phyloP scores from a whole-genome alignment of 1,139 yeast species.

The Blastobotrys capitulatus region DNA sequence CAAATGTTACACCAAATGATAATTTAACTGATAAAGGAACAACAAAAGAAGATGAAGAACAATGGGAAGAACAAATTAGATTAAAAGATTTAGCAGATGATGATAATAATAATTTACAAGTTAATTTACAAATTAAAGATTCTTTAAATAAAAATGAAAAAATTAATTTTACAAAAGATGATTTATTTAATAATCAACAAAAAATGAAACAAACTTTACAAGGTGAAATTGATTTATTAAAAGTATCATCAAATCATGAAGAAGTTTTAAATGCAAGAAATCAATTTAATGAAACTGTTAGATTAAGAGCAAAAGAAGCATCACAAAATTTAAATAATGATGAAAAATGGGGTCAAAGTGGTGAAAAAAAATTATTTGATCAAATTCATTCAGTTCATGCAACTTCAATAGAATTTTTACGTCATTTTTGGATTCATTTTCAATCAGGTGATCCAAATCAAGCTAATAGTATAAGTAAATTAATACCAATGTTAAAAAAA shows the following conservation, averaged over 20 bases:
- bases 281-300: slow-evolving; percentile 21
- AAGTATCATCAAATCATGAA: slow-evolving; percentile 13
- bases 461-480: slow-evolving; percentile 41
- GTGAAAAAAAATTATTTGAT: slow-evolving; percentile 21
- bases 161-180: neutral
- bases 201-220: slow-evolving; percentile 21
- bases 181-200: slow-evolving; percentile 9
- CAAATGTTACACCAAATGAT: slow-evolving; percentile 4
- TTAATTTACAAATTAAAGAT: slow-evolving; percentile 46
- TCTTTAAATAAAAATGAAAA: neutral
- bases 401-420: slow-evolving; percentile 62
- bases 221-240: slow-evolving; percentile 20
- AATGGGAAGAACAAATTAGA: slow-evolving; percentile 47
- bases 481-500: slow-evolving; percentile 45
- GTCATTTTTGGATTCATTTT: slow-evolving; percentile 65
- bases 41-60: slow-evolving; percentile 8
- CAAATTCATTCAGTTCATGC: slow-evolving; percentile 45
- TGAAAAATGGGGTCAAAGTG: slow-evolving; percentile 15
- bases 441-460: slow-evolving; percentile 52
- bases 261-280: slow-evolving; percentile 22
- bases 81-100: slow-evolving; percentile 55
- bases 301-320: slow-evolving; percentile 23
- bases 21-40: slow-evolving; percentile 24
- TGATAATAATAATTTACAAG: slow-evolving; percentile 41
- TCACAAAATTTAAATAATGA: slow-evolving; percentile 11